A percentile compares a stretch with the other conserved stretches of the same genome.
phyloP scores from a whole-genome alignment of 495 filamentous ascomycete species.

The Penicillium pancosmium region DNA sequence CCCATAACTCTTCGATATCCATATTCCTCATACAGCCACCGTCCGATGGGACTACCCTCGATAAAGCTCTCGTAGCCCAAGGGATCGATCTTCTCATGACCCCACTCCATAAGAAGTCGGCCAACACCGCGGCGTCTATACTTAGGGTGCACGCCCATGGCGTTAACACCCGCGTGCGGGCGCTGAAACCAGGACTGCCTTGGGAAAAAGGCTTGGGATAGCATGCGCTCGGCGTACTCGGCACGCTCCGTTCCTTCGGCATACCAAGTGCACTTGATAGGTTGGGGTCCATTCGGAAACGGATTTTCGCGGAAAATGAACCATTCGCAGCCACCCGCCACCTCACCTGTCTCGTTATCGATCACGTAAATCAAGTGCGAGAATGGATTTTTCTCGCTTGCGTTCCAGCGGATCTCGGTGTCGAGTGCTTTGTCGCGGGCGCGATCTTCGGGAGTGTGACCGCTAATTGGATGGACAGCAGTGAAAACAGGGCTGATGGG shows the following conservation, averaged over 20 bases:
- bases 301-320: slow-evolving; percentile 28
- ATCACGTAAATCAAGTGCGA: slow-evolving; percentile 21
- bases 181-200: slow-evolving; percentile 19
- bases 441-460: slow-evolving; percentile 16
- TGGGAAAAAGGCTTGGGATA: slow-evolving; percentile 16
- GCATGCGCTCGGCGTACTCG: slow-evolving; percentile 9
- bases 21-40: slow-evolving; percentile 39
- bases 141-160: slow-evolving; percentile 36
- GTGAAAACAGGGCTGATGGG: slow-evolving; percentile 16
- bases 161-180: slow-evolving; percentile 31
- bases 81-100: slow-evolving; percentile 36
- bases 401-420: slow-evolving; percentile 16
- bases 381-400: slow-evolving; percentile 10
- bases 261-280: slow-evolving; percentile 19
- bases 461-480: slow-evolving; percentile 11
- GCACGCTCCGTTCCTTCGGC: slow-evolving; percentile 16
- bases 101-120: slow-evolving; percentile 38
- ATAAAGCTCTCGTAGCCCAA: slow-evolving; percentile 37
- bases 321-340: slow-evolving; percentile 41
- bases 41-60: slow-evolving; percentile 38
- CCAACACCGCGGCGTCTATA: slow-evolving; percentile 37
- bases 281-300: slow-evolving; percentile 18
- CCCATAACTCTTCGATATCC: slow-evolving; percentile 29
- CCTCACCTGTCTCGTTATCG: slow-evolving; percentile 20
- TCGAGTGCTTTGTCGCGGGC: slow-evolving; percentile 14